Base-by-base conservation (phyloP, 2,329 filamentous ascomycete genomes). In the Emericellopsis cladophorae region DNA sequence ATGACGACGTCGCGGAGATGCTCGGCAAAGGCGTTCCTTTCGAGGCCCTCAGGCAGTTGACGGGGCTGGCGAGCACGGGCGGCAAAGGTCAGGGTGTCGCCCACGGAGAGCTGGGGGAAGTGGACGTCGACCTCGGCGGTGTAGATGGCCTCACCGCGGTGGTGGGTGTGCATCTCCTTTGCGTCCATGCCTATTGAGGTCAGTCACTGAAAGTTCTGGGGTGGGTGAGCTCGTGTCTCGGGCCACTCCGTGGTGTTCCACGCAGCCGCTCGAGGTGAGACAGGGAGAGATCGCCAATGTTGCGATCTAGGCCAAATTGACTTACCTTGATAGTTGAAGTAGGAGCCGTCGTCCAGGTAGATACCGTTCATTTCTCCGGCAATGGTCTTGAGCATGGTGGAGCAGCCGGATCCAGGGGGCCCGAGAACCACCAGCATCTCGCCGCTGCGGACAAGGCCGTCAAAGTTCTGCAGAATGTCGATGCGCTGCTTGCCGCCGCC, bases 131-230 rank as follows among this genome's bases (percentile, higher is more conserved):
- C 80, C 58, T 92, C 85, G 44, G 84, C 84, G 0, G 84, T 89
- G 62, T 92, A 92, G 56, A 92, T 89, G 46, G 84, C 84, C 61
- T 93, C 86, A 48, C 86, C 86, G 23, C 84, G 79, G 63, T 90
- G 88, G 46, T 74, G 68, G 10, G 74, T 76, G 61, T 84, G 76
- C 83, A 92, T 90, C 54, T 86, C 74, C 53, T 84, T 63, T 42
- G 84, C 72, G 3, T 74, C 65, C 51, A 86, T 70, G 49, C 80
- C 76, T 70, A 45, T 3, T 29, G 9, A 29, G 8, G 26, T 29
- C 26, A 29, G 26, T 12, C 26, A 29, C 31, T 24, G 35, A 33
- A 23, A 10, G 12, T 37, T 12, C 8, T 6, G 24, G 10, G 24
- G 7, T 12, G 26, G 29, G 15, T 22, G 15, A 14, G 18, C 29